phyloP scores from a whole-genome alignment of 179 eudicot species.

The Gypsophila paniculata region DNA sequence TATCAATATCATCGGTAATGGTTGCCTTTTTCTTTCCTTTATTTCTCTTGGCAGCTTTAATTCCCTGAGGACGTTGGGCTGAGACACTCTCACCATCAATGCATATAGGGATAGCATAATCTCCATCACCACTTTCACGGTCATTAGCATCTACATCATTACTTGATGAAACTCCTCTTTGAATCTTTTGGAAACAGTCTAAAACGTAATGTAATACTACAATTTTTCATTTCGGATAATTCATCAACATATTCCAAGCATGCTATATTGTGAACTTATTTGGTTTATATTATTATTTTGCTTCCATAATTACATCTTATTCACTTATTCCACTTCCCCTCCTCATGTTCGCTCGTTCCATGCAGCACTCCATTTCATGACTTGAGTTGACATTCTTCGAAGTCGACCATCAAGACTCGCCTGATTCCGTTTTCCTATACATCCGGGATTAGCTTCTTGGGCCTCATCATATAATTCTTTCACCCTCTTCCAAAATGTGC shows the following conservation, averaged over 20 bases:
- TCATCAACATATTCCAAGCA: neutral
- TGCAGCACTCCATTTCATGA: neutral
- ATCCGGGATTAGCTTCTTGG: neutral
- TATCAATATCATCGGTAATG: neutral
- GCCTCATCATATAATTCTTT: neutral
- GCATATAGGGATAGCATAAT: neutral
- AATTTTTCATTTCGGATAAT: neutral
- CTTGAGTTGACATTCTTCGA: neutral
- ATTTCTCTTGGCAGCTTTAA: neutral
- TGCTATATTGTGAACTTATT: neutral
- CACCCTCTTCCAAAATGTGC: neutral
- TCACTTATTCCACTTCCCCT: neutral
- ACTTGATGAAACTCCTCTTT: neutral
- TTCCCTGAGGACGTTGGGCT: neutral
- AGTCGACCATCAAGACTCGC: neutral
- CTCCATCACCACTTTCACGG: neutral
- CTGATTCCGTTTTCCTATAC: neutral
- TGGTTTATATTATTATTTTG: neutral
- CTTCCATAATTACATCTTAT: neutral
- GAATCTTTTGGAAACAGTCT: neutral
- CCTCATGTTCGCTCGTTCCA: neutral
- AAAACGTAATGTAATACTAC: neutral
- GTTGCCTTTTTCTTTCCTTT: neutral
- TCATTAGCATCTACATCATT: neutral
- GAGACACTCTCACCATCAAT: neutral